phyloP scores from a whole-genome alignment of 2,329 filamentous ascomycete species.

The Colletotrichum tofieldiae region DNA sequence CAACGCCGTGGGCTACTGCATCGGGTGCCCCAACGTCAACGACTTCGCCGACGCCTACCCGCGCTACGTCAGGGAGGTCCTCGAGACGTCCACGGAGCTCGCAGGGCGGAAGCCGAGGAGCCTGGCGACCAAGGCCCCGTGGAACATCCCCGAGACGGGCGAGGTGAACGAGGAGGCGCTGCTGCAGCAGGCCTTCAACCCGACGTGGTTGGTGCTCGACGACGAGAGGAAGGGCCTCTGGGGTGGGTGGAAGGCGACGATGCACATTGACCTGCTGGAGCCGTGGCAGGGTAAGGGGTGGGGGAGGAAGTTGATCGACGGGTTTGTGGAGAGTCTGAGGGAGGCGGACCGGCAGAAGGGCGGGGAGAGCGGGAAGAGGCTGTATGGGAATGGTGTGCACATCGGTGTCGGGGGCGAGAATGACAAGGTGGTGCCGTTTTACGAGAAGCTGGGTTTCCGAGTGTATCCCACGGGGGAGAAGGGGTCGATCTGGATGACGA shows the following conservation, averaged over 20 bases:
- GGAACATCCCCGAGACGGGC: constrained; percentile 46
- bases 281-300: constrained; percentile 60
- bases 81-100: constrained; percentile 49
- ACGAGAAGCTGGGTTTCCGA: constrained; percentile 63
- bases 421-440: constrained; percentile 63
- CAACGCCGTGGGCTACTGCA: constrained; percentile 64
- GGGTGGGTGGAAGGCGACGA: constrained; percentile 57
- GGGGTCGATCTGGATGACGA: constrained; percentile 60
- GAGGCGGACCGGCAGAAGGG: constrained; percentile 35
- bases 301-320: constrained; percentile 59
- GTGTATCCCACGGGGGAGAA: constrained; percentile 54
- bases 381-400: constrained; percentile 57
- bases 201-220: constrained; percentile 57
- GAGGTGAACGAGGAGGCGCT: constrained; percentile 54
- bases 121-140: constrained; percentile 51
- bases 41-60: constrained; percentile 57
- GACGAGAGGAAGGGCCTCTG: constrained; percentile 54
- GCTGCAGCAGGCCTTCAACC: constrained; percentile 59
- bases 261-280: constrained; percentile 66
- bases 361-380: constrained; percentile 28
- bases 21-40: constrained; percentile 61
- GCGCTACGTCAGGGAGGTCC: constrained; percentile 56
- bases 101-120: constrained; percentile 44
- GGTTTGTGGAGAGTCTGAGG: constrained; percentile 58
- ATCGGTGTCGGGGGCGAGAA: constrained; percentile 64